These are phyloP conservation scores for Glycine latifolia DNA, from an alignment of 306 rosid species.

Conservation along the genomic window DNA sequence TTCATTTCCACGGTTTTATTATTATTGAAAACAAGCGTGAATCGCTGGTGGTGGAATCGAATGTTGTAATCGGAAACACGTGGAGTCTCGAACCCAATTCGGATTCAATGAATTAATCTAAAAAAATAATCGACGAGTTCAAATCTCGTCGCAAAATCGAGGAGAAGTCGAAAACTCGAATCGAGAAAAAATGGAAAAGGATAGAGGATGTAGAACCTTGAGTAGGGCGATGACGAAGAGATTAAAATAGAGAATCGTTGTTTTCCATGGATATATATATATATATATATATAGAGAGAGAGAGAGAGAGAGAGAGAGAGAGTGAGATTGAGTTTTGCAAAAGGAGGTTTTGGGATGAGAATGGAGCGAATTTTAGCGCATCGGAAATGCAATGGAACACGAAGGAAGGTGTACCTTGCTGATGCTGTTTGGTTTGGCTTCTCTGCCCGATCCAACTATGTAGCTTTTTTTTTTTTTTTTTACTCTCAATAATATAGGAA, in stretches of 20 bases:
- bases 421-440: neutral
- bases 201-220: constrained; percentile 41
- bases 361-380: constrained; percentile 39
- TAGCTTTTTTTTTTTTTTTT: neutral
- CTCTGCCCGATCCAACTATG: constrained; percentile 23
- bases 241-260: constrained; percentile 14
- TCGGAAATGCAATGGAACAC: neutral
- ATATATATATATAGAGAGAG: neutral
- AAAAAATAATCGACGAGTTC: neutral
- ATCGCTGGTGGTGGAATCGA: constrained; percentile 33
- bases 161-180: neutral
- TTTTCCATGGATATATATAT: neutral
- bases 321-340: neutral
- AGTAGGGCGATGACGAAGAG: constrained; percentile 31
- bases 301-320: neutral
- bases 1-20: too few relatives aligned
- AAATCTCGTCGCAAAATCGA: neutral
- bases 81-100: constrained; percentile 31
- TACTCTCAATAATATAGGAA: neutral
- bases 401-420: too few relatives aligned
- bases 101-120: constrained; percentile 16
- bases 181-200: constrained; percentile 5
- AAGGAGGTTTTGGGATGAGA: constrained; percentile 32
- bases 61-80: constrained; percentile 13
- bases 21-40: constrained; percentile 15